A percentile compares a stretch with the other conserved stretches of the same genome.
Conservation (phyloP, 495 filamentous ascomycete species). For the Rhypophila decipiens region DNA sequence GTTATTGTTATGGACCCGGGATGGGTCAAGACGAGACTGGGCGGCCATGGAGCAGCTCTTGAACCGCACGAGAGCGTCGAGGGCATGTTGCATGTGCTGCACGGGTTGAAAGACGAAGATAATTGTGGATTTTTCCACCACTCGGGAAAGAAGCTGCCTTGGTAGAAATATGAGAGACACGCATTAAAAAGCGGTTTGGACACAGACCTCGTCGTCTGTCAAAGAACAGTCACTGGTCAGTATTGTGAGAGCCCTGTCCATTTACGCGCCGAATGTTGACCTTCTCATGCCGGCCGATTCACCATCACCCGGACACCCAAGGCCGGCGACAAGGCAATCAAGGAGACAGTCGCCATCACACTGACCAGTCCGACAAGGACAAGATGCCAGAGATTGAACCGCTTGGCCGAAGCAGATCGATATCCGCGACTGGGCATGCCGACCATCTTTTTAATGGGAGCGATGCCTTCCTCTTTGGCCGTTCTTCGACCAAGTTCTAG, state of each 20-base stretch:
- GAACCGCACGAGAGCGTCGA: conserved; percentile 40
- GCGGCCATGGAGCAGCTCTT: conserved; percentile 42
- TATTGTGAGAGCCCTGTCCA: background rate
- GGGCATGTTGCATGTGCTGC: conserved; percentile 23
- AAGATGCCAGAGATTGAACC: conserved; percentile 9
- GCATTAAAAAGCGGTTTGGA: background rate
- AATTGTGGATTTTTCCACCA: conserved; percentile 29
- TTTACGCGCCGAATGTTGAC: too few relatives aligned
- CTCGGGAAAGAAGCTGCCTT: conserved; percentile 16
- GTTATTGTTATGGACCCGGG: conserved; percentile 53
- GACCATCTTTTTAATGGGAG: conserved; percentile 47
- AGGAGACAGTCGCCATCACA: background rate
- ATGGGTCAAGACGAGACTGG: conserved; percentile 61
- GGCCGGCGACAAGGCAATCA: background rate
- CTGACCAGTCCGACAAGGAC: conserved; percentile 10
- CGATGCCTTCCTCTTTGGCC: conserved; percentile 34
- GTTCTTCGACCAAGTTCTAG: conserved; percentile 36
- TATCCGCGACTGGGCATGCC: conserved; percentile 28
- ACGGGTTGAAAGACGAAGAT: conserved; percentile 28
- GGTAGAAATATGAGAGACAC: conserved; percentile 14
- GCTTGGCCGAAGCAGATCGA: background rate
- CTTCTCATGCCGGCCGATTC: too few relatives aligned
- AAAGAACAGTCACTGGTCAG: too few relatives aligned
- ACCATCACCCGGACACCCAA: too few relatives aligned
- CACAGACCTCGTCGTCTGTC: too few relatives aligned